Conservation (phyloP, 768 basidiomycete genomes). For the Daedalea quercina region DNA sequence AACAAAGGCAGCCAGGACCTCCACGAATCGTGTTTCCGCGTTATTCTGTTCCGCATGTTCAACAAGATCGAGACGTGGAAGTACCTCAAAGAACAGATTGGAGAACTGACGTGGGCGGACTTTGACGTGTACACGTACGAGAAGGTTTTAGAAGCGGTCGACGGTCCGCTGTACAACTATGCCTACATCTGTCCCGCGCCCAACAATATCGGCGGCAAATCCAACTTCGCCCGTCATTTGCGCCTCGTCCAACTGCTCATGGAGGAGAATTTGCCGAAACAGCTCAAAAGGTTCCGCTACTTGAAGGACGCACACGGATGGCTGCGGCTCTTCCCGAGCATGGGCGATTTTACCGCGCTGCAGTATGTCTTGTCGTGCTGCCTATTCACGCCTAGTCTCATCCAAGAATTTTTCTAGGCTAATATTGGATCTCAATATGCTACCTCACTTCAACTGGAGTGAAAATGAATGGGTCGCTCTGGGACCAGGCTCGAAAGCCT, state of each 20-base stretch:
- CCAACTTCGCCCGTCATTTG: conserved; percentile 54
- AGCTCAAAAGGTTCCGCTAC: conserved; percentile 43
- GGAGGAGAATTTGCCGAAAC: conserved; percentile 44
- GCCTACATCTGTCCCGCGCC: conserved; percentile 72
- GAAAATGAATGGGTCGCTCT: conserved; percentile 64
- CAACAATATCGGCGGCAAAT: conserved; percentile 36
- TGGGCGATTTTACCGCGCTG: conserved; percentile 70
- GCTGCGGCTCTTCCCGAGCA: conserved; percentile 52
- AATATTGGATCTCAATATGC: conserved; percentile 31
- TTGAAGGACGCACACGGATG: conserved; percentile 57
- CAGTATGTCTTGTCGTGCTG: conserved; percentile 48
- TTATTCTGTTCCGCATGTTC: conserved; percentile 66
- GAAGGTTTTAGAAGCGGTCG: conserved; percentile 35
- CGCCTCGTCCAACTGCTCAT: conserved; percentile 39
- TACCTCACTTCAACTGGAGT: conserved; percentile 46
- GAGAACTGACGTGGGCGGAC: conserved; percentile 52
- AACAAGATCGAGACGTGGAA: conserved; percentile 72
- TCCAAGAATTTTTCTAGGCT: conserved; percentile 16
- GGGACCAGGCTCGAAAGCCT: conserved; percentile 60
- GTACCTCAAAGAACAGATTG: conserved; percentile 42
- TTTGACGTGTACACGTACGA: conserved; percentile 51
- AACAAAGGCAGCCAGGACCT: conserved; percentile 56
- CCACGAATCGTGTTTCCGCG: conserved; percentile 63
- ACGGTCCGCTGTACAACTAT: conserved; percentile 51
- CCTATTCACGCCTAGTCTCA: neutral